Conservation (phyloP, 2,329 filamentous ascomycete genomes). For the Cordyceps fumosorosea region DNA sequence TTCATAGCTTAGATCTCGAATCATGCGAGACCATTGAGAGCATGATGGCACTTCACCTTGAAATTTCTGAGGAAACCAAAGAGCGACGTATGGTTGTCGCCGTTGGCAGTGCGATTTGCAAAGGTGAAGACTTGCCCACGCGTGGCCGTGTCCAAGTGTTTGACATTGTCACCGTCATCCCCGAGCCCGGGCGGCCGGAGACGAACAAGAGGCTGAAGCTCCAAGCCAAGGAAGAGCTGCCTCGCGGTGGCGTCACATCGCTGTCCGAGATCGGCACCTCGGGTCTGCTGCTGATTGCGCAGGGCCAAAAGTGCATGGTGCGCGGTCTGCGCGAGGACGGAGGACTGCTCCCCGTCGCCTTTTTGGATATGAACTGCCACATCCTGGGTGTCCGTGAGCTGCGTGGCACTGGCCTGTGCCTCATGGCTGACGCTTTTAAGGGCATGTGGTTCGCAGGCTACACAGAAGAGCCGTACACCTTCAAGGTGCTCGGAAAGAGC, state of each 20-base stretch:
- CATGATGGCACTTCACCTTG: conserved; percentile 76
- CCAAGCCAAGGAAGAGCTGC: conserved; percentile 81
- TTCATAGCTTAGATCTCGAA: conserved; percentile 70
- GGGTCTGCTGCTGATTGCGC: conserved; percentile 81
- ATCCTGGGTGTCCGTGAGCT: conserved; percentile 81
- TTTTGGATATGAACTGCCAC: conserved; percentile 96
- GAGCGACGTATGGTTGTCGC: conserved; percentile 76
- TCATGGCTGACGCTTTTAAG: conserved; percentile 86
- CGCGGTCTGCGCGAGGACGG: conserved; percentile 93
- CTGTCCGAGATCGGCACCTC: conserved; percentile 79
- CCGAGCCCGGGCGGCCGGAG: conserved; percentile 77
- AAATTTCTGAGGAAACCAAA: conserved; percentile 85
- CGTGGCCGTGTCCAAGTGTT: conserved; percentile 84
- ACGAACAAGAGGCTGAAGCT: conserved; percentile 81
- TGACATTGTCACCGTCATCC: conserved; percentile 86
- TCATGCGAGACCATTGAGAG: conserved; percentile 71
- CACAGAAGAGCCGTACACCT: conserved; percentile 92
- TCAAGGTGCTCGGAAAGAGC: conserved; percentile 88
- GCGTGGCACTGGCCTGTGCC: conserved; percentile 72
- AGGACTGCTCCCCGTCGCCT: conserved; percentile 84
- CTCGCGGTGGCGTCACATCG: conserved; percentile 84
- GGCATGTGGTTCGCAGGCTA: conserved; percentile 96
- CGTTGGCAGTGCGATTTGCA: conserved; percentile 78
- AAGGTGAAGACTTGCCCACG: conserved; percentile 83
- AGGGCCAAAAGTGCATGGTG: conserved; percentile 97